Evolutionary conservation across 2,329 filamentous ascomycete genomes (phyloP).

Genomic region (Ophiobolus disseminans): DNA sequence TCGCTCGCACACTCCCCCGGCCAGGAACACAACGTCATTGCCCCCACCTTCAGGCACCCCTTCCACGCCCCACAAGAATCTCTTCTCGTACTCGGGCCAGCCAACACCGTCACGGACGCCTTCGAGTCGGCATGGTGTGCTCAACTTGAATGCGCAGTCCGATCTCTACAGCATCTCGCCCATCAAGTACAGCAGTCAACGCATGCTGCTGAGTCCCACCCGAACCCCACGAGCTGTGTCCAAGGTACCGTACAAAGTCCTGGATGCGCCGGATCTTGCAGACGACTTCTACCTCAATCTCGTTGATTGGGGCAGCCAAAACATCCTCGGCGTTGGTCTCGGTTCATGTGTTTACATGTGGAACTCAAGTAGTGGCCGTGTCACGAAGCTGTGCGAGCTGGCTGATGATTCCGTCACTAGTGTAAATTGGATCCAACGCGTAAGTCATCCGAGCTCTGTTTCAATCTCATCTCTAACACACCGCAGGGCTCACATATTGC

Average conservation of each 20-base stretch:
- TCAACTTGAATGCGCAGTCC: conserved; percentile 86
- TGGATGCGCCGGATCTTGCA: conserved; percentile 93
- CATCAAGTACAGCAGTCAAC: conserved; percentile 89
- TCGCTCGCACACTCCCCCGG: conserved; percentile 82
- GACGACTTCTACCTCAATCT: conserved; percentile 98
- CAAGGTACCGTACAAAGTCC: conserved; percentile 96
- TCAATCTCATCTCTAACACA: conserved; percentile 10
- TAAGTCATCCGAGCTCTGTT: conserved; percentile 39
- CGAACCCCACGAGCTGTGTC: conserved; percentile 89
- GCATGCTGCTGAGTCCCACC: conserved; percentile 88
- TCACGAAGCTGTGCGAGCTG: conserved; percentile 92
- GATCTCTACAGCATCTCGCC: conserved; percentile 96
- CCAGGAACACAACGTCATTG: conserved; percentile 66
- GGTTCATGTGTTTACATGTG: conserved; percentile 97
- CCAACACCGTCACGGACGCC: conserved; percentile 89
- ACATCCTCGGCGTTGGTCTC: conserved; percentile 90
- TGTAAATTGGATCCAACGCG: conserved; percentile 96
- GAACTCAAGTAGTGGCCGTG: conserved; percentile 89
- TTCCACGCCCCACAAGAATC: conserved; percentile 95
- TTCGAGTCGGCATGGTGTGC: conserved; percentile 77
- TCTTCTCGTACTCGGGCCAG: conserved; percentile 90
- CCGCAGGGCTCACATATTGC: conserved; percentile 83
- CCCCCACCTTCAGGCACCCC: conserved; percentile 79
- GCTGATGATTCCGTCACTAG: conserved; percentile 95
- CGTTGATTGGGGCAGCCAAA: conserved; percentile 96